phyloP scores from a whole-genome alignment of 1,139 yeast genomes.

The Yarrowia galli region DNA sequence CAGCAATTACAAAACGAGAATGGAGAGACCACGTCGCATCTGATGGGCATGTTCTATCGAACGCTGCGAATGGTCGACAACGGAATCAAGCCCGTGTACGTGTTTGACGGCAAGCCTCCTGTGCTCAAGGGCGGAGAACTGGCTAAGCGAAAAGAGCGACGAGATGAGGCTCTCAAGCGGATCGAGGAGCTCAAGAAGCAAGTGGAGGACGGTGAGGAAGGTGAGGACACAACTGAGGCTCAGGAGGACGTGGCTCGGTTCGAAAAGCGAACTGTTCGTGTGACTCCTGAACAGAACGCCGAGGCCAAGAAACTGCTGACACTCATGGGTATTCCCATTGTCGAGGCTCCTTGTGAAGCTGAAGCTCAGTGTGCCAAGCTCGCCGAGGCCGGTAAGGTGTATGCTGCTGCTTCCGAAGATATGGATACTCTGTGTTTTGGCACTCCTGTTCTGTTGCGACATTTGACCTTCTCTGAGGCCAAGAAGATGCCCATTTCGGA shows the following conservation, averaged over 20 bases:
- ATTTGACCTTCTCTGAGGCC: slow-evolving; percentile 92
- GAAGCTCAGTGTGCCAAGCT: slow-evolving; percentile 98
- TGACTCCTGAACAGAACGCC: slow-evolving; percentile 87
- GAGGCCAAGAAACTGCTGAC: slow-evolving; percentile 83
- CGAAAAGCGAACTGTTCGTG: slow-evolving; percentile 89
- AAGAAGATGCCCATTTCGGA: slow-evolving; percentile 92
- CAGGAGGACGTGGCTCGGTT: slow-evolving; percentile 75
- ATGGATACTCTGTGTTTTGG: slow-evolving; percentile 97
- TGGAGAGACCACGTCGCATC: slow-evolving; percentile 92
- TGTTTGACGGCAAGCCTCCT: slow-evolving; percentile 96
- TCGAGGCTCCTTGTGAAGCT: slow-evolving; percentile 96
- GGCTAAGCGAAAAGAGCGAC: slow-evolving; percentile 78
- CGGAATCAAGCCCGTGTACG: slow-evolving; percentile 94
- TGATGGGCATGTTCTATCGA: slow-evolving; percentile 94
- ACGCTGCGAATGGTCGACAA: slow-evolving; percentile 87
- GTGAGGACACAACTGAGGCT: slow-evolving; percentile 60
- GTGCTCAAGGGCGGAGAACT: slow-evolving; percentile 91
- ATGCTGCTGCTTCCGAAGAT: slow-evolving; percentile 98
- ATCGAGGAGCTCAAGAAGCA: slow-evolving; percentile 72
- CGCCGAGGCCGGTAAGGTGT: slow-evolving; percentile 83
- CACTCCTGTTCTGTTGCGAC: slow-evolving; percentile 83
- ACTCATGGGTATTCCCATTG: slow-evolving; percentile 94
- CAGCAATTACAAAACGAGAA: slow-evolving; percentile 84
- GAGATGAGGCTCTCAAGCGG: slow-evolving; percentile 83
- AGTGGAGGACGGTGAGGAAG: slow-evolving; percentile 22